Conservation (phyloP, 2,329 filamentous ascomycete species). For the Zymoseptoria ardabiliae region DNA sequence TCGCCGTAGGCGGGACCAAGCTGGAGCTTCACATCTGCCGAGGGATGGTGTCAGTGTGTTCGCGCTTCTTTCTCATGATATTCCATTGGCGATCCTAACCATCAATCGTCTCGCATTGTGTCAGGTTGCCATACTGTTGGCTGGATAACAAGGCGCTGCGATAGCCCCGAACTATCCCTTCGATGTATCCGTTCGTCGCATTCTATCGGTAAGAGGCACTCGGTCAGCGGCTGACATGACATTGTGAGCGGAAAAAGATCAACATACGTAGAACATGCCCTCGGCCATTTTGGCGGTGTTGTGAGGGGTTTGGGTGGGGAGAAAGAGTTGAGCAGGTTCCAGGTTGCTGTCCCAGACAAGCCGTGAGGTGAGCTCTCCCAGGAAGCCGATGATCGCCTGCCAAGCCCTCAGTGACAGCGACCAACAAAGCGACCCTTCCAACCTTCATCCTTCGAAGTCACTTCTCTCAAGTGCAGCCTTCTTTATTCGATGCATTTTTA, state of each 20-base stretch:
- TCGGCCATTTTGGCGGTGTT: constrained; percentile 33
- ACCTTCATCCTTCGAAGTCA: neutral
- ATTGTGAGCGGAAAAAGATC: constrained; percentile 29
- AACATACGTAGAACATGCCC: constrained; percentile 34
- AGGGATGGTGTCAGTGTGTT: constrained; percentile 4
- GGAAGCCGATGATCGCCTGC: neutral
- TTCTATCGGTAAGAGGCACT: constrained; percentile 38
- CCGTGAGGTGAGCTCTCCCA: neutral
- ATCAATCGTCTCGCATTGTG: constrained; percentile 95
- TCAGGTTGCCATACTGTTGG: constrained; percentile 90
- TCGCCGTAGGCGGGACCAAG: constrained; percentile 95
- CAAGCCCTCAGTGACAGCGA: neutral
- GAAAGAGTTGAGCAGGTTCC: neutral
- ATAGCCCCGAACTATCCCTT: constrained; percentile 95
- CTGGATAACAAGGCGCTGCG: constrained; percentile 85
- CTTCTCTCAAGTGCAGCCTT: neutral
- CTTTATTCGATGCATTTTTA: neutral
- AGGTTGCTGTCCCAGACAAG: neutral
- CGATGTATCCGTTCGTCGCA: constrained; percentile 67
- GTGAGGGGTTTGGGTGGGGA: neutral
- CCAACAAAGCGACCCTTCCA: neutral
- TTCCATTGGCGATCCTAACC: constrained; percentile 47
- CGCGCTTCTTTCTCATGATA: too few species aligned
- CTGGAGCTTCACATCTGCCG: constrained; percentile 88
- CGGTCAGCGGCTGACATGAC: constrained; percentile 1